These are phyloP conservation scores for Drosera capensis DNA, from an alignment of 148 eudicot genomes.

Conservation along the genomic window DNA sequence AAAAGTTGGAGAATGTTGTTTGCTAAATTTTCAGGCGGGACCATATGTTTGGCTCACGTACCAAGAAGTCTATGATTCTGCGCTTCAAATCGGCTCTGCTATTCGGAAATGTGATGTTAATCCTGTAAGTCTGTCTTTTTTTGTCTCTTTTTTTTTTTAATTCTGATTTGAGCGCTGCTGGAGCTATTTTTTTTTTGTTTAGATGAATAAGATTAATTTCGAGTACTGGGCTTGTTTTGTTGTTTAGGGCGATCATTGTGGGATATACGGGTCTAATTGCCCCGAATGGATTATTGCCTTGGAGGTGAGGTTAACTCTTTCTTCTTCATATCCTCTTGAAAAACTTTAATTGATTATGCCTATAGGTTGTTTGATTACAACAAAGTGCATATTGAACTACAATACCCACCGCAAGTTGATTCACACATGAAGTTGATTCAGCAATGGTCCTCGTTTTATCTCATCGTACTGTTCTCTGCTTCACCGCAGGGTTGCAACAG, in stretches of 20 bases:
- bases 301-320: conserved; percentile 71
- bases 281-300: conserved; percentile 87
- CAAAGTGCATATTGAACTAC: no score
- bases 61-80: conserved; percentile 38
- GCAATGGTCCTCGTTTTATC: not conserved
- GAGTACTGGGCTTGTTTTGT: not conserved
- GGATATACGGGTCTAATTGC: conserved; percentile 72
- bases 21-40: conserved; percentile 34
- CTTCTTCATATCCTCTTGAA: no score
- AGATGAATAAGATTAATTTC: no score
- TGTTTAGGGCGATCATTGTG: conserved; percentile 67
- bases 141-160: not conserved
- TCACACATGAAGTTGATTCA: not conserved
- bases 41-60: conserved; percentile 55
- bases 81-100: conserved; percentile 46
- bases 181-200: no score
- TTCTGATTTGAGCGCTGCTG: no score
- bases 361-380: no score
- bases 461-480: not conserved
- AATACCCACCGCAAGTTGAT: no score
- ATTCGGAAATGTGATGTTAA: conserved; percentile 48
- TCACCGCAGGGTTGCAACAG: conserved; percentile 75
- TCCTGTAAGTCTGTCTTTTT: conserved; percentile 39
- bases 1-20: not conserved
- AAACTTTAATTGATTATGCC: no score